Evolutionary conservation across 1,284 basidiomycete genomes (phyloP).

Genomic region (Naganishia sp.): DNA sequence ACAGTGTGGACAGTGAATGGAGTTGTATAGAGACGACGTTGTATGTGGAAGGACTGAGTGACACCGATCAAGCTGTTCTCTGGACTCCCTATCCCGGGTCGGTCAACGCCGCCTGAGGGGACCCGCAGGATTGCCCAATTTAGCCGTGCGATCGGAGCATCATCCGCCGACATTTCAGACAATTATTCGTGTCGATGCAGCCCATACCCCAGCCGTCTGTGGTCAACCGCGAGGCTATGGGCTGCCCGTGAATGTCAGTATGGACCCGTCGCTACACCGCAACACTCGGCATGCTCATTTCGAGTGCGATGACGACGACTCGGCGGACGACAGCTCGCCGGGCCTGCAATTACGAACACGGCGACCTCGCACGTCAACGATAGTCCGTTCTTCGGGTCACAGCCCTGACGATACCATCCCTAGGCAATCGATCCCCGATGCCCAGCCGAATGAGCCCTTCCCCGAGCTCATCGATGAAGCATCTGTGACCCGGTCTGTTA

Average conservation of each 20-base stretch:
- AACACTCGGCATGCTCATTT: conserved; percentile 8
- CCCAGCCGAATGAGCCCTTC: no score
- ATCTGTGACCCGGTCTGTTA: no score
- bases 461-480: no score
- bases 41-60: no score
- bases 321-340: conserved; percentile 10
- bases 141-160: no score
- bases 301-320: conserved; percentile 15
- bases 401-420: no score
- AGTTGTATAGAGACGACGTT: neutral
- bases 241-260: neutral
- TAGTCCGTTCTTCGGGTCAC: no score
- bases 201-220: neutral
- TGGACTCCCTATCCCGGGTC: no score
- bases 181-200: neutral
- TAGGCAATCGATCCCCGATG: no score
- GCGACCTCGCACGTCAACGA: neutral
- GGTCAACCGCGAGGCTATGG: neutral
- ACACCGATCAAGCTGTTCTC: no score
- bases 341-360: conserved; percentile 15
- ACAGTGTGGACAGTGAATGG: neutral
- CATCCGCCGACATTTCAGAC: neutral
- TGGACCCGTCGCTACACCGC: neutral
- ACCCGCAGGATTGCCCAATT: no score
- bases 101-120: no score